Evolutionary conservation across 768 basidiomycete genomes (phyloP), one percentile per base, ranked within the genome.

Genomic region (Tulasnella sp.): DNA sequence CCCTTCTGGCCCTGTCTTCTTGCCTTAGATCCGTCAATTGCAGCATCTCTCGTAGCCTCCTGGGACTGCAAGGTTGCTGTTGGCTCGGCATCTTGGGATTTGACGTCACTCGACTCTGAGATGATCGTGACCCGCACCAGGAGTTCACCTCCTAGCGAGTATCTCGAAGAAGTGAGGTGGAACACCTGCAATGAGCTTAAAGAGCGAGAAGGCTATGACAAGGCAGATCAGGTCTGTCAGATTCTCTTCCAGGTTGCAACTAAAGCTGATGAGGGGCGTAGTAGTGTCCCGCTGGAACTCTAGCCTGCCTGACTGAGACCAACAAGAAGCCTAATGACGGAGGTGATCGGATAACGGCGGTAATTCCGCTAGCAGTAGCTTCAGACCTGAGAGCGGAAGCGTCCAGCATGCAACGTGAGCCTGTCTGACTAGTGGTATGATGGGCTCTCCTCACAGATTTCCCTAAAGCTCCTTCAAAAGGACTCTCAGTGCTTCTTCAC

Each of bases 241-340:
- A 13, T 40, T 26, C n/a, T 20, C 40, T 78, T 26, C 44, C n/a
- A 40, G 10, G n/a, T 11, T 44, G n/a, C 48, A 0, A 67, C 35
- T 70, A 18, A 35, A n/a, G 72, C 57, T 61, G 32, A 79, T 18
- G 39, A 69, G 35, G 32, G 26, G 20, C 37, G 46, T n/a, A 76
- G 44, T 79, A 95, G 93, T 95, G 93, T 84, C 83, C 88, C 26
- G 75, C 82, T 29, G 92, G 90, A 32, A 92, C 93, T 71, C 87
- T 91, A 81, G 92, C 90, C 72, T 96, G 95, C 84, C 85, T 94
- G 40, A 91, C 89, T 5, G 89, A 88, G 81, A 88, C 86, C 44
- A 94, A 94, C 81, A 81, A 85, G 81, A 93, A 92, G 74, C 35
- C 44, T 83, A 80, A 82, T 1, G 87, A 85, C 29, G 83, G 86